Percentiles rank a stretch among this genome's conserved stretches.
Evolutionary conservation across 805 yeast genomes (phyloP).

Genomic region (Candida ponderosae): DNA sequence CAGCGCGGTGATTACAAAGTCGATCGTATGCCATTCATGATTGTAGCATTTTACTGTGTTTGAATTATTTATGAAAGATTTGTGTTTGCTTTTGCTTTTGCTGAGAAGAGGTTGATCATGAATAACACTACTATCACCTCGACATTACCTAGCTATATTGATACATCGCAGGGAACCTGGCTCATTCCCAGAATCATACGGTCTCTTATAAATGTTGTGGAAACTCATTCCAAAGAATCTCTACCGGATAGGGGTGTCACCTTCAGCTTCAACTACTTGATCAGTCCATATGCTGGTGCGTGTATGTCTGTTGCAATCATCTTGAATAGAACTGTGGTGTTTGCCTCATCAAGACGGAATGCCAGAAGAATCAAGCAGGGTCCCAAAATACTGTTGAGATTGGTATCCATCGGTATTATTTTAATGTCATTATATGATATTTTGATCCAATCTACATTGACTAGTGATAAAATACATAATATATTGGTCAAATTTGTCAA

Average conservation of each 20-base stretch:
- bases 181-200: not conserved
- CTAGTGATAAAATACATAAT: slow-evolving; percentile 13
- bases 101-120: no score
- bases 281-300: slow-evolving; percentile 40
- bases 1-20: no score
- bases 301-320: slow-evolving; percentile 53
- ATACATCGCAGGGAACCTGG: no score
- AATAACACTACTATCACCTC: no score
- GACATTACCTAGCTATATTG: no score
- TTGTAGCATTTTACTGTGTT: no score
- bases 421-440: slow-evolving; percentile 1
- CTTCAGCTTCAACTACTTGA: slow-evolving; percentile 29
- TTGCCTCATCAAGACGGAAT: slow-evolving; percentile 44
- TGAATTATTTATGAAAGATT: no score
- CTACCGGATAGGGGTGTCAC: slow-evolving; percentile 1
- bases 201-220: slow-evolving; percentile 8
- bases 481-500: slow-evolving; percentile 12
- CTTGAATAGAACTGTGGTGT: slow-evolving; percentile 48
- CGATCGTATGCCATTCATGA: no score
- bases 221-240: slow-evolving; percentile 12
- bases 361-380: slow-evolving; percentile 10
- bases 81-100: no score
- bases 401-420: slow-evolving; percentile 24
- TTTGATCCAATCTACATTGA: slow-evolving; percentile 4
- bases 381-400: slow-evolving; percentile 28